Conservation (phyloP, 192 early-diverging fungal species). For the Coemansia sp. region DNA sequence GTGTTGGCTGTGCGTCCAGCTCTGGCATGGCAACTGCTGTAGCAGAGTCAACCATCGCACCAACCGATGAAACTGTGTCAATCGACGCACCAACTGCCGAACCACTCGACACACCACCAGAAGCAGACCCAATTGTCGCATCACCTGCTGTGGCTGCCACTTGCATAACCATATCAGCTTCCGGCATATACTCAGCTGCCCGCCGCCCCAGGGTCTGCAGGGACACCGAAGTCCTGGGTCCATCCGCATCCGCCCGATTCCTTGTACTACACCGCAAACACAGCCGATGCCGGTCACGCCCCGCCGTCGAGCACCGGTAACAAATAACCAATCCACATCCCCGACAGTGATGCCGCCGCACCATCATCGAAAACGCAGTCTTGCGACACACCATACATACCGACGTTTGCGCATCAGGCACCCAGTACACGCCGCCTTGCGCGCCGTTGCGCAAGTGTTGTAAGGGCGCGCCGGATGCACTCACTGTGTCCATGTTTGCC, state of each 20-base stretch:
- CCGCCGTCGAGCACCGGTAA: conserved; percentile 51
- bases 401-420: conserved; percentile 46
- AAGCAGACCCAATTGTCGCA: too few species aligned
- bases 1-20: not conserved
- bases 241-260: not conserved
- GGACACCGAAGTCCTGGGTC: conserved; percentile 16
- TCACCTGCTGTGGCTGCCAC: conserved; percentile 8
- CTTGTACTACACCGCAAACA: conserved; percentile 31
- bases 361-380: conserved; percentile 56
- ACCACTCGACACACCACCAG: not conserved
- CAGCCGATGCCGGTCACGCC: conserved; percentile 13
- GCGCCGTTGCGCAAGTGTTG: conserved; percentile 13
- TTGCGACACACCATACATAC: conserved; percentile 56
- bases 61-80: not conserved
- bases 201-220: conserved; percentile 34
- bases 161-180: conserved; percentile 33
- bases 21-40: not conserved
- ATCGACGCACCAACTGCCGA: not conserved
- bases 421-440: conserved; percentile 38
- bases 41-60: not conserved
- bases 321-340: conserved; percentile 54
- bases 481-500: not conserved
- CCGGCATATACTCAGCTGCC: conserved; percentile 36
- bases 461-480: not conserved
- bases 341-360: conserved; percentile 55